These are phyloP conservation scores for Eucalyptus shirleyi DNA, from an alignment of 345 rosid genomes.

Conservation along the genomic window DNA sequence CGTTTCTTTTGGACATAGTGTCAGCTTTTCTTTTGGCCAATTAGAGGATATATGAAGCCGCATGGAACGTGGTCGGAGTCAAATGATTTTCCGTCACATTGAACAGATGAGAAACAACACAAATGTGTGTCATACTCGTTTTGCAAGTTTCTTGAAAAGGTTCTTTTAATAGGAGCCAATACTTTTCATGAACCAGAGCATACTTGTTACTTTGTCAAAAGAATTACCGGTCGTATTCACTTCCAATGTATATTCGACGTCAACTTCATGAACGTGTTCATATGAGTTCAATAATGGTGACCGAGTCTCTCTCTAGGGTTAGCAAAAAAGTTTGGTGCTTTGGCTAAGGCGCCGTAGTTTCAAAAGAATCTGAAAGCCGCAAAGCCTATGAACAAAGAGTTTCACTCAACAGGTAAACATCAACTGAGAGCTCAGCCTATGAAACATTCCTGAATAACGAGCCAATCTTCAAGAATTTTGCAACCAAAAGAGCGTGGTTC, in stretches of 20 bases:
- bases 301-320: background rate
- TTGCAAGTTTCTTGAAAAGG: background rate
- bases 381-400: background rate
- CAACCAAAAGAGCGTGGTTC: background rate
- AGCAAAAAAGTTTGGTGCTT: background rate
- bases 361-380: background rate
- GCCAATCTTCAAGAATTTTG: background rate
- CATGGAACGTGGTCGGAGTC: background rate
- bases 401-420: background rate
- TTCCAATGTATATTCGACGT: background rate
- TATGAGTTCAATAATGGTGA: background rate
- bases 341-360: background rate
- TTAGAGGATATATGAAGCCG: background rate
- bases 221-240: background rate
- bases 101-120: background rate
- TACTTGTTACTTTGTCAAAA: background rate
- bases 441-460: background rate
- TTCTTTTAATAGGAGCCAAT: background rate
- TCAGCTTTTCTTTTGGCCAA: background rate
- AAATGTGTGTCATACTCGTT: background rate
- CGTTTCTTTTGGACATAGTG: background rate
- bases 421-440: background rate
- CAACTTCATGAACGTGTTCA: background rate
- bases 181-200: background rate
- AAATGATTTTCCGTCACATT: background rate